These are phyloP conservation scores for Nymphaea colorata DNA, from an alignment of 164 flowering plant species.

Conservation along the genomic window DNA sequence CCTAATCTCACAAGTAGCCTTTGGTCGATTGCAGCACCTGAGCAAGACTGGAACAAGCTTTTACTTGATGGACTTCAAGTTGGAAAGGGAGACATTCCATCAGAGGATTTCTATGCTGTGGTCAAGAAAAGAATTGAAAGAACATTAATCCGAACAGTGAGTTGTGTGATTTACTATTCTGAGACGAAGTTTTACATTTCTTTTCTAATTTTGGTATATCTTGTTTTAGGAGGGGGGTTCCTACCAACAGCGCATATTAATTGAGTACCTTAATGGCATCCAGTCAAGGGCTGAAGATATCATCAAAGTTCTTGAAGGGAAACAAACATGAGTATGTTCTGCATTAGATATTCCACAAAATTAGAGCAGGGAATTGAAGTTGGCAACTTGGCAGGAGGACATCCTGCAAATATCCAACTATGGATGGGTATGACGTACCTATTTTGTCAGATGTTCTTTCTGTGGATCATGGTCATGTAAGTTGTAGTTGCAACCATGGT, in stretches of 20 bases:
- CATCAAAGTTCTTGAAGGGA: conserved; percentile 37
- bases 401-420: too few species aligned
- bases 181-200: background rate
- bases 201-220: background rate
- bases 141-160: conserved; percentile 66
- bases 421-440: too few species aligned
- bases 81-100: conserved; percentile 64
- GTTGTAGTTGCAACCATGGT: too few species aligned
- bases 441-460: too few species aligned
- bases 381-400: too few species aligned
- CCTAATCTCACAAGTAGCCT: background rate
- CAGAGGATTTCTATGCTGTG: conserved; percentile 57
- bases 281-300: conserved; percentile 67
- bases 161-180: conserved; percentile 2
- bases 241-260: conserved; percentile 69
- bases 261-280: conserved; percentile 72
- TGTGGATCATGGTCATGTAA: too few species aligned
- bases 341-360: too few species aligned
- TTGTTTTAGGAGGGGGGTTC: conserved; percentile 75
- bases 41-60: conserved; percentile 67
- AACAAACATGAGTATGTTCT: conserved; percentile 3
- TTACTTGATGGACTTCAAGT: conserved; percentile 54
- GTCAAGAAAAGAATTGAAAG: conserved; percentile 73
- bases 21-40: conserved; percentile 53
- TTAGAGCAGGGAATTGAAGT: too few species aligned